Evolutionary conservation across 441 rosid species (phyloP), one percentile per base, ranked within the genome.

Genomic region (Flueggea neowawraea): DNA sequence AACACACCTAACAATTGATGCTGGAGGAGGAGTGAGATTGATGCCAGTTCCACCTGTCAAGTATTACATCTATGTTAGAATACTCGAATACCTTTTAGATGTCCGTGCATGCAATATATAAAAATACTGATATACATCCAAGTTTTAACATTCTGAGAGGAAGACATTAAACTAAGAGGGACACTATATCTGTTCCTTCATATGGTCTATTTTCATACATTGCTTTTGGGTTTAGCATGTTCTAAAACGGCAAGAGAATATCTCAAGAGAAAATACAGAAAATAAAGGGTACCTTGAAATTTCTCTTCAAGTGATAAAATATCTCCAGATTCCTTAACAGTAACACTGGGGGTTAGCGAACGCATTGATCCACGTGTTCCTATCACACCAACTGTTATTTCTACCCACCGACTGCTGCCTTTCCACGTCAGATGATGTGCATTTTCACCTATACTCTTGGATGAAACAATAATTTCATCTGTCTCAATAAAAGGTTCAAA

Each of bases 231-330:
- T 36, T 36, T 36, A 1, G 4, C 41, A 5, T 36, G 6, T 36
- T 36, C 41, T 5, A 36, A 36, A 36, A 8, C 4, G 9, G 6
- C 2, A 36, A 36, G 9, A 36, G 41, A 36, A 36, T 36, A 36
- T 36, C 6, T 47, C 14, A 47, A 47, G n/a, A 47, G 5, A 10
- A 47, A 47, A 47, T 47, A 47, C 4, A 14, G 10, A 47, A 14
- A 47, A 14, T 11, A 47, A 47, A 47, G n/a, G 9, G 17, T 65
- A 88, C 98, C 99, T 84, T 94, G 99, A 72, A 94, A 94, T 80
- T 94, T 94, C 79, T 94, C 97, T 67, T 94, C 97, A 45, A 94
- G 97, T 45, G 99, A 89, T 65, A 91, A 76, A 71, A 94, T 94
- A 68, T 82, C 97, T 15, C 99, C 97, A 57, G 81, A 66, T 87